A percentile compares a stretch with the other conserved stretches of the same genome.
Evolutionary conservation across 495 filamentous ascomycete genomes (phyloP).

Genomic region (Hypomontagnella submonticulosa): DNA sequence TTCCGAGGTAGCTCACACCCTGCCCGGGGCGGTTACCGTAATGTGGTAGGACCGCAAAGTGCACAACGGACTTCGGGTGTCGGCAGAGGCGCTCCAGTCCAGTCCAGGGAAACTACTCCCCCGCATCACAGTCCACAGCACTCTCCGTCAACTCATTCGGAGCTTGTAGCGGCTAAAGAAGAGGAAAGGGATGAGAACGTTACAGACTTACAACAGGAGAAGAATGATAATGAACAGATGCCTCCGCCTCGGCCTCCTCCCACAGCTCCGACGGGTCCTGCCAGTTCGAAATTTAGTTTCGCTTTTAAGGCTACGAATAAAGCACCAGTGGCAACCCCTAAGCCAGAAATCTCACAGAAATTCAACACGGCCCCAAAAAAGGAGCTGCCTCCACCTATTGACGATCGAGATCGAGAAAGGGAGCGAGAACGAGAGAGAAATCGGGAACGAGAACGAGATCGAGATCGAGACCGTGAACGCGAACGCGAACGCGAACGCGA

Average conservation of each 20-base stretch:
- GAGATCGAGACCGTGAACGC: slow-evolving; percentile 16
- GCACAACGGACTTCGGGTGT: slow-evolving; percentile 48
- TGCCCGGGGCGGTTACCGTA: slow-evolving; percentile 51
- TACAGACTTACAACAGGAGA: slow-evolving; percentile 67
- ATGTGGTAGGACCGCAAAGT: slow-evolving; percentile 70
- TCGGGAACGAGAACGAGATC: slow-evolving; percentile 14
- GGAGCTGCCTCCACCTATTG: slow-evolving; percentile 40
- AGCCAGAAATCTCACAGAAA: slow-evolving; percentile 78
- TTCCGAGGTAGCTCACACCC: slow-evolving; percentile 54
- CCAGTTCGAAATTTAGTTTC: slow-evolving; percentile 86
- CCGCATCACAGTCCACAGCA: slow-evolving; percentile 42
- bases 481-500: slow-evolving; percentile 26
- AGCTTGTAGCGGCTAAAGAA: slow-evolving; percentile 41
- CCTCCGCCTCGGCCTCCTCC: slow-evolving; percentile 63
- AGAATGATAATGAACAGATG: slow-evolving; percentile 56
- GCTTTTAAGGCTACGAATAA: slow-evolving; percentile 80
- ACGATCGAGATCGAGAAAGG: slow-evolving; percentile 57
- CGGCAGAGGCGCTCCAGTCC: slow-evolving; percentile 57
- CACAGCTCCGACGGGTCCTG: slow-evolving; percentile 61
- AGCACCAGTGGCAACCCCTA: slow-evolving; percentile 66
- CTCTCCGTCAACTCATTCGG: slow-evolving; percentile 47
- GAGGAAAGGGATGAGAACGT: slow-evolving; percentile 59
- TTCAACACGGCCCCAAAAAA: slow-evolving; percentile 68
- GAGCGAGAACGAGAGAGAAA: slow-evolving; percentile 32
- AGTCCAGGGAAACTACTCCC: slow-evolving; percentile 47